Evolutionary conservation across 1,284 basidiomycete species (phyloP).

Genomic region (Trametes sp.): DNA sequence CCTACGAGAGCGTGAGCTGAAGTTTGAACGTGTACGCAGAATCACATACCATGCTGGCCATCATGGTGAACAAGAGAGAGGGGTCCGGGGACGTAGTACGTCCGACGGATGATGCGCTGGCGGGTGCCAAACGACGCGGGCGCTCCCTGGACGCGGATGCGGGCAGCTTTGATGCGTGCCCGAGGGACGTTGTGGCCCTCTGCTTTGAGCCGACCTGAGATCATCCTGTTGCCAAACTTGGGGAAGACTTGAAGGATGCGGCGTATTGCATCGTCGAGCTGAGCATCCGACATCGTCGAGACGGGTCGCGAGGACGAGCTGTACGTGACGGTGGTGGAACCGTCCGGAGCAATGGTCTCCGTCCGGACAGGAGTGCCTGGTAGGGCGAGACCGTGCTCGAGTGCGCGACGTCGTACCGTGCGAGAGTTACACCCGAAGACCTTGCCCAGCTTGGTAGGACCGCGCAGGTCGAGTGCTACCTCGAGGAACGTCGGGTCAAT

Average conservation of each 20-base stretch:
- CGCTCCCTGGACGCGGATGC: slow-evolving; percentile 21
- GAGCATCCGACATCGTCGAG: neutral
- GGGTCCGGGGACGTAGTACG: slow-evolving; percentile 40
- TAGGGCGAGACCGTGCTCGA: slow-evolving; percentile 41
- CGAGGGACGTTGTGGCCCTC: neutral
- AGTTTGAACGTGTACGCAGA: neutral
- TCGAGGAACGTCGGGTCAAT: slow-evolving; percentile 41
- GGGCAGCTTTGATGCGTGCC: slow-evolving; percentile 11
- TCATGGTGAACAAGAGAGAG: slow-evolving; percentile 43
- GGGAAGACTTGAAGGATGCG: neutral
- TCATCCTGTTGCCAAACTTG: neutral
- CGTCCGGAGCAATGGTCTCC: neutral
- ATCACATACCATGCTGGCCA: slow-evolving; percentile 43
- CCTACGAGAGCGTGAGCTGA: slow-evolving; percentile 40
- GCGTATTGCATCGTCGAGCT: neutral
- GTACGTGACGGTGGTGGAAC: neutral
- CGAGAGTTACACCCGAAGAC: slow-evolving; percentile 35
- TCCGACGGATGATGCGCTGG: slow-evolving; percentile 25
- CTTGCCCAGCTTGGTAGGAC: slow-evolving; percentile 36
- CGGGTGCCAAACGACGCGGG: slow-evolving; percentile 23
- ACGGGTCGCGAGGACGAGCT: neutral
- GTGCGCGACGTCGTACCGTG: slow-evolving; percentile 41
- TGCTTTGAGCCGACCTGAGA: neutral
- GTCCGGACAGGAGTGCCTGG: slow-evolving; percentile 26
- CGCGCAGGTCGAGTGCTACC: slow-evolving; percentile 35